These are phyloP conservation scores for Medakamo hakoo DNA, from an alignment of 139 green algal species.

Conservation along the genomic window DNA sequence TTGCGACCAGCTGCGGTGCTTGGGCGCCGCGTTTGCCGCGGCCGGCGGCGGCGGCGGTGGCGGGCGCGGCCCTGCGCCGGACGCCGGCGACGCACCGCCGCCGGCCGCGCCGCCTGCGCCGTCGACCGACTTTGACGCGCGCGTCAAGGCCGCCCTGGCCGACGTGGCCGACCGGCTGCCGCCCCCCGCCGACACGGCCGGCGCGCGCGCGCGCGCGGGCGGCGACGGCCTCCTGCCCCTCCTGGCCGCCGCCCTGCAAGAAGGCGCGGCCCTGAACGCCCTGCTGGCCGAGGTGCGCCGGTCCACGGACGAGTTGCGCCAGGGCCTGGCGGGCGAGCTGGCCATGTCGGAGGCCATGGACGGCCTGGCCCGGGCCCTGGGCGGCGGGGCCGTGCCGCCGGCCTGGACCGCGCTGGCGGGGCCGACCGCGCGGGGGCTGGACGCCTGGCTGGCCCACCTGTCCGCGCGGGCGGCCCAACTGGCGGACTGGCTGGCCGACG, in stretches of 20 bases:
- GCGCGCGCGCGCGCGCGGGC: not conserved
- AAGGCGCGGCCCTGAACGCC: slow-evolving; percentile 77
- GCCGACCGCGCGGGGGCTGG: slow-evolving; percentile 56
- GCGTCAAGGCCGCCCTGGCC: too few species aligned
- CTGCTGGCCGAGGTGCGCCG: slow-evolving; percentile 64
- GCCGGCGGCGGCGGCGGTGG: not conserved
- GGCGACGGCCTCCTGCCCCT: not conserved
- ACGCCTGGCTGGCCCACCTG: slow-evolving; percentile 52
- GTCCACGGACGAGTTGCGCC: slow-evolving; percentile 68
- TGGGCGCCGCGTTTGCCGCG: slow-evolving; percentile 14
- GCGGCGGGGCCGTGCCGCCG: slow-evolving; percentile 16
- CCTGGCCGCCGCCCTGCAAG: slow-evolving; percentile 25
- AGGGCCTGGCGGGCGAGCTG: slow-evolving; percentile 83
- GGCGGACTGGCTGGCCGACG: slow-evolving; percentile 62
- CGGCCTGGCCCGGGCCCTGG: slow-evolving; percentile 4
- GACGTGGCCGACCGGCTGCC: not conserved
- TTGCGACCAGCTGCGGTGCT: slow-evolving; percentile 23
- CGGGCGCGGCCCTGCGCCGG: not conserved
- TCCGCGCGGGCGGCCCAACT: slow-evolving; percentile 59
- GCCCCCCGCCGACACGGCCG: not conserved
- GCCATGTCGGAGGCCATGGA: slow-evolving; percentile 77
- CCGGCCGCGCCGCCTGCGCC: slow-evolving; percentile 24
- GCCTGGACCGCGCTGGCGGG: slow-evolving; percentile 64
- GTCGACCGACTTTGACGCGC: not conserved
- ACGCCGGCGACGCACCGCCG: not conserved